These are phyloP conservation scores for Ogataea sp. DNA, from an alignment of 805 yeast species.

Conservation along the genomic window DNA sequence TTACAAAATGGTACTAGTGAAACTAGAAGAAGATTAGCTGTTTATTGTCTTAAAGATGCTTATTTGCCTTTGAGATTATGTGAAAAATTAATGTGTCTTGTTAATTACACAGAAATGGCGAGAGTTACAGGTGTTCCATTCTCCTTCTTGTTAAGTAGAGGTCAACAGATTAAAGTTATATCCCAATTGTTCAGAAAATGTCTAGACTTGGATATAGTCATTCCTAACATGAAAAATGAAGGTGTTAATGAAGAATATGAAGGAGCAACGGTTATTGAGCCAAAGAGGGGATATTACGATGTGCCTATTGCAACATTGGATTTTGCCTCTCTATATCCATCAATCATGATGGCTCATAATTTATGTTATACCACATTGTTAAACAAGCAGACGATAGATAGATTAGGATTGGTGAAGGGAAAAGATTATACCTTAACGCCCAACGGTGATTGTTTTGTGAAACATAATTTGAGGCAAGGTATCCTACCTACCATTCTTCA, in stretches of 20 bases:
- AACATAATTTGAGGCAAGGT: conserved; percentile 62
- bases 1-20: conserved; percentile 89
- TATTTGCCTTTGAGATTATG: conserved; percentile 79
- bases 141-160: conserved; percentile 78
- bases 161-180: conserved; percentile 96
- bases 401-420: conserved; percentile 53
- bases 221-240: conserved; percentile 81
- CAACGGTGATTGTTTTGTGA: conserved; percentile 86
- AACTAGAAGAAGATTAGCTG: conserved; percentile 91
- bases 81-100: conserved; percentile 92
- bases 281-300: conserved; percentile 89
- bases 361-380: conserved; percentile 89
- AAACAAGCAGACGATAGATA: conserved; percentile 57
- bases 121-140: conserved; percentile 99
- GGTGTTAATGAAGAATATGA: conserved; percentile 90
- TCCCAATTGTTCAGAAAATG: conserved; percentile 95
- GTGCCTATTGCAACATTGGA: conserved; percentile 97
- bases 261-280: conserved; percentile 99
- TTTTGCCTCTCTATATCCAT: conserved; percentile 95
- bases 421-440: conserved; percentile 85
- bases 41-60: conserved; percentile 95
- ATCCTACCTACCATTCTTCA: conserved; percentile 85
- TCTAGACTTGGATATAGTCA: conserved; percentile 72
- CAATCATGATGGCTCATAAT: conserved; percentile 99
- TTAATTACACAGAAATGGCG: conserved; percentile 98